Evolutionary conservation across 139 green algal genomes (phyloP).

Genomic region (Pleodorina starrii): DNA sequence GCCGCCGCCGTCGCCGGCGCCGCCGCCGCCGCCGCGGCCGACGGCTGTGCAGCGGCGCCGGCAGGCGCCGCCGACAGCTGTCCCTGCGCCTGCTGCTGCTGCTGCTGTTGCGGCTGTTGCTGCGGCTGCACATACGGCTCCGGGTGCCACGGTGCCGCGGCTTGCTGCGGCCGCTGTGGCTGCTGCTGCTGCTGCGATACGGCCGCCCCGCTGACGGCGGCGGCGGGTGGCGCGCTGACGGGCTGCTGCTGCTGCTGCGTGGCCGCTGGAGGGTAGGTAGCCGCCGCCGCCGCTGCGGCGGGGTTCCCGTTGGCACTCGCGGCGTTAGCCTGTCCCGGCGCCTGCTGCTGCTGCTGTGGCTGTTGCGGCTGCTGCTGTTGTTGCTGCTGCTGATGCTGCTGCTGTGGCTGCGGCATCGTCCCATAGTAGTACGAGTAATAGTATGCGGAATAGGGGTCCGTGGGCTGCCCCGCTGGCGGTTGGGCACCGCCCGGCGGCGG

Average conservation of each 20-base stretch:
- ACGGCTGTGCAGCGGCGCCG: neutral
- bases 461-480: too few relatives aligned
- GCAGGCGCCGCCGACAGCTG: neutral
- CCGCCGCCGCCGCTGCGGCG: neutral
- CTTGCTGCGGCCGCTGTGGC: neutral
- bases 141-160: neutral
- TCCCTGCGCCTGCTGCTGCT: constrained; percentile 5
- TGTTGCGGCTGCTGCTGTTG: neutral
- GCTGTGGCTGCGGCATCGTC: neutral
- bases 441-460: neutral
- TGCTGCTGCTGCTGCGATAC: neutral
- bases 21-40: too few relatives aligned
- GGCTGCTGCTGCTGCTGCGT: neutral
- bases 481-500: neutral
- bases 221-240: neutral
- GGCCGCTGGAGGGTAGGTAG: neutral
- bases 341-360: neutral
- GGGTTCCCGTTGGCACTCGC: neutral
- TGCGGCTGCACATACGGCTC: neutral
- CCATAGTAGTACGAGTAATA: neutral
- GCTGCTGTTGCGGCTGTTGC: neutral
- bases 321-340: neutral
- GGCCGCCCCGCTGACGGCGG: neutral
- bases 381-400: neutral
- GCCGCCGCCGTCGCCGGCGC: too few relatives aligned